Percentiles rank a stretch among this genome's conserved stretches.
Conservation (phyloP, 2,329 filamentous ascomycete genomes). For the Epicoccum sorghinum region DNA sequence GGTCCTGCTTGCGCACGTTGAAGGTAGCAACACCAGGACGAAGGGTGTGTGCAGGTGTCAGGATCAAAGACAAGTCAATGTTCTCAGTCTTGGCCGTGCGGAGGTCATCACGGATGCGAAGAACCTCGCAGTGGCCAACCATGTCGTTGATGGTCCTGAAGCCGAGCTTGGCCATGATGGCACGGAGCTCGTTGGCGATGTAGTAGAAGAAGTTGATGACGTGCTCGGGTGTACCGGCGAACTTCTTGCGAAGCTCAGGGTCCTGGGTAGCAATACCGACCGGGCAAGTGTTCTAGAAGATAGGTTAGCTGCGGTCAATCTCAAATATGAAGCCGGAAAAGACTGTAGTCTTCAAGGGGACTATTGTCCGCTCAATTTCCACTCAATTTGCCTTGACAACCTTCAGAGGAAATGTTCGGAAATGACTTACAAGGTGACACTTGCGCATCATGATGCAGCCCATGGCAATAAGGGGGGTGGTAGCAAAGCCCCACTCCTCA, state of each 20-base stretch:
- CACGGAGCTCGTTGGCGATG: conserved; percentile 90
- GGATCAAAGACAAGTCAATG: conserved; percentile 88
- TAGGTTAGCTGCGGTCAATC: too few species aligned
- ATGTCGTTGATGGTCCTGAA: conserved; percentile 97
- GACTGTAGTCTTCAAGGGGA: too few species aligned
- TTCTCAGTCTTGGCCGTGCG: conserved; percentile 88
- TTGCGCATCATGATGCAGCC: conserved; percentile 95
- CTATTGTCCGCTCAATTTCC: too few species aligned
- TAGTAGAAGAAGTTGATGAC: conserved; percentile 99
- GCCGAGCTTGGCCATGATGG: conserved; percentile 95
- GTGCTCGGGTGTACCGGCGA: conserved; percentile 89
- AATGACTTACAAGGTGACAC: conserved; percentile 53
- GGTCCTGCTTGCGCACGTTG: conserved; percentile 97
- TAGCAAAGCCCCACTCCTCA: conserved; percentile 98
- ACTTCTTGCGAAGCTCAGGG: conserved; percentile 92
- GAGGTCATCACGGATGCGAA: conserved; percentile 87
- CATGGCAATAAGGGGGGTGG: conserved; percentile 93
- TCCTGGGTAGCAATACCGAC: conserved; percentile 97
- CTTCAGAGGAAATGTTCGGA: too few species aligned
- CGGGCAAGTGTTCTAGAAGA: conserved; percentile 85
- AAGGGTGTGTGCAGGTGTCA: conserved; percentile 94
- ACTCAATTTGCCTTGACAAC: too few species aligned
- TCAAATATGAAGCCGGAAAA: too few species aligned
- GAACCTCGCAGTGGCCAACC: conserved; percentile 88
- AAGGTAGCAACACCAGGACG: conserved; percentile 94